phyloP scores from a whole-genome alignment of 2,329 filamentous ascomycete species.

The Escovopsis weberi region DNA sequence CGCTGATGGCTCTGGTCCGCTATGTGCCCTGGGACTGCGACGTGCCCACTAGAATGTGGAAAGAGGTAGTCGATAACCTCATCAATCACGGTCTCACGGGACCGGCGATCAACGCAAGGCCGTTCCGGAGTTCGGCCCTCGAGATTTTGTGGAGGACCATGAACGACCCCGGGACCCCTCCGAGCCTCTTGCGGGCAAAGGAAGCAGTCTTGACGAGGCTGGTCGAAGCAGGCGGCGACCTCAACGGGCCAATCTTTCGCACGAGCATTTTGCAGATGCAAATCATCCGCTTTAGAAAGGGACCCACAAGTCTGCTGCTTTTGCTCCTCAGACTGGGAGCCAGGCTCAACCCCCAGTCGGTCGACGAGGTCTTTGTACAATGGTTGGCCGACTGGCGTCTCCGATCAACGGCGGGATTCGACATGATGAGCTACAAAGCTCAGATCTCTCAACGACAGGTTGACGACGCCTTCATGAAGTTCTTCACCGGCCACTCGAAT shows the following conservation, averaged over 20 bases:
- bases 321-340: not conserved
- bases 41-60: no score
- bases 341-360: conserved; percentile 1
- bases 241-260: no score
- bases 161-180: no score
- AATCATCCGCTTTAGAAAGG: not conserved
- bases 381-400: not conserved
- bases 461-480: not conserved
- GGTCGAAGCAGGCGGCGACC: no score
- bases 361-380: not conserved
- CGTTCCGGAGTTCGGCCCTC: no score
- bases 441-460: not conserved
- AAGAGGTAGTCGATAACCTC: no score
- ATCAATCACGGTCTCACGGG: no score
- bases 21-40: not conserved
- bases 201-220: no score
- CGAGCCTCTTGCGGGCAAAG: not conserved
- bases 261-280: no score
- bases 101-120: no score
- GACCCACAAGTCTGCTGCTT: not conserved
- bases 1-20: not conserved
- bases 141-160: no score
- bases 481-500: not conserved
- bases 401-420: not conserved
- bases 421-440: not conserved